Percentiles rank a stretch among this genome's conserved stretches.
phyloP scores from a whole-genome alignment of 768 basidiomycete species.

The Russula sp. region DNA sequence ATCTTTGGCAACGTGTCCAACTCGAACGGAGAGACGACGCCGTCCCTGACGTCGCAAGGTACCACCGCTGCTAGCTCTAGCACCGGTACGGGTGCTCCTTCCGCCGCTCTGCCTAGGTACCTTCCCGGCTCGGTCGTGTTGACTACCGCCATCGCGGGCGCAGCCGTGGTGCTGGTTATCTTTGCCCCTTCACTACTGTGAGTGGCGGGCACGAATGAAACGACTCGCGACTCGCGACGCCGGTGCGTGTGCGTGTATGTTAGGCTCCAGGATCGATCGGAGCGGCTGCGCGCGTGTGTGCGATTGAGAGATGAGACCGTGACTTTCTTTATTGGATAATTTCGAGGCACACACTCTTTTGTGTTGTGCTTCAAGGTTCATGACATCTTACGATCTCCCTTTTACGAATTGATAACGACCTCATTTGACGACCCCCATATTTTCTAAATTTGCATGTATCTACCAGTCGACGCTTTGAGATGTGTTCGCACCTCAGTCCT shows the following conservation, averaged over 20 bases:
- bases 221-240: too few relatives aligned
- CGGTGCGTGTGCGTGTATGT: too few relatives aligned
- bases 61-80: constrained; percentile 8
- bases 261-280: neutral
- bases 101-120: neutral
- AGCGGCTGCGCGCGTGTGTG: neutral
- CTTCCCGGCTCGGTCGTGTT: neutral
- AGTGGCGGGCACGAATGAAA: neutral
- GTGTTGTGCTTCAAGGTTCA: neutral
- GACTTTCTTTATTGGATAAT: neutral
- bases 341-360: neutral
- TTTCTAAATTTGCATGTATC: neutral
- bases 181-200: neutral
- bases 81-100: neutral
- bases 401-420: constrained; percentile 18
- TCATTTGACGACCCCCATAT: neutral
- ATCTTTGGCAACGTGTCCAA: constrained; percentile 46
- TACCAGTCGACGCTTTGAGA: too few relatives aligned
- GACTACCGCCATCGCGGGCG: neutral
- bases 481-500: too few relatives aligned
- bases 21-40: constrained; percentile 35
- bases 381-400: constrained; percentile 16
- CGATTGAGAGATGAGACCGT: neutral
- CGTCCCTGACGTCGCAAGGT: constrained; percentile 16
- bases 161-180: neutral